Evolutionary conservation across 1,284 basidiomycete species (phyloP).

Genomic region (Papiliotrema nemorosa): DNA sequence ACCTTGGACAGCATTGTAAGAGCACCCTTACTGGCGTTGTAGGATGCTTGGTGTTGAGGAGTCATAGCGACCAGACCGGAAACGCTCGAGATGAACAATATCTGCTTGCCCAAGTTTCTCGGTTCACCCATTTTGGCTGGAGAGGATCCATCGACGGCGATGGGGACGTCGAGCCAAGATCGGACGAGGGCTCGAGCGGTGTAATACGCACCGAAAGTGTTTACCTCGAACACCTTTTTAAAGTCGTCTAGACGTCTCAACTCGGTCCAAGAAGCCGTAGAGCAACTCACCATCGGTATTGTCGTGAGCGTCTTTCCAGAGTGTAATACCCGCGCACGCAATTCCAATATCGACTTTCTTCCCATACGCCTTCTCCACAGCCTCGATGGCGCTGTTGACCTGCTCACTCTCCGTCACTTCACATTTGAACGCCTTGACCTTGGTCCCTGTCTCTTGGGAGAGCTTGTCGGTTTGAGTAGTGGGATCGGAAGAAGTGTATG

Average conservation of each 20-base stretch:
- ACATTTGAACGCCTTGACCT: slow-evolving; percentile 35
- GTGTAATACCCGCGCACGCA: slow-evolving; percentile 33
- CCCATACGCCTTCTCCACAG: slow-evolving; percentile 36
- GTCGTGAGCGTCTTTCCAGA: slow-evolving; percentile 42
- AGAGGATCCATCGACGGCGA: not conserved
- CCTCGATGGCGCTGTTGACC: slow-evolving; percentile 19
- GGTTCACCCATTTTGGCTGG: not conserved
- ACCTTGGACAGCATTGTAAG: slow-evolving; percentile 46
- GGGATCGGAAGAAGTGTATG: slow-evolving; percentile 42
- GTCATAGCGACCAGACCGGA: slow-evolving; percentile 45
- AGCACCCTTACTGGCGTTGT: slow-evolving; percentile 47
- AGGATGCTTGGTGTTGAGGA: slow-evolving; percentile 46
- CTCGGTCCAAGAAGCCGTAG: too few species aligned
- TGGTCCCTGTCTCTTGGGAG: slow-evolving; percentile 22
- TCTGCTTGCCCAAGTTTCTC: slow-evolving; percentile 39
- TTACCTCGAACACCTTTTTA: slow-evolving; percentile 35
- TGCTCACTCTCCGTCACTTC: slow-evolving; percentile 29
- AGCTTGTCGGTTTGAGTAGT: slow-evolving; percentile 22
- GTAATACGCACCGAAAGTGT: slow-evolving; percentile 44
- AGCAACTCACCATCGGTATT: slow-evolving; percentile 36
- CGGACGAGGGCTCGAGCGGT: slow-evolving; percentile 40
- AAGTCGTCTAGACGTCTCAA: slow-evolving; percentile 37
- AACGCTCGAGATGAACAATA: slow-evolving; percentile 48
- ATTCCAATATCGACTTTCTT: slow-evolving; percentile 38
- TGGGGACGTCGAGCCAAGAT: slow-evolving; percentile 35